Percentiles rank a stretch among this genome's conserved stretches.
Evolutionary conservation across 1,284 basidiomycete species (phyloP).

Genomic region (Laetiporus sulphureus): DNA sequence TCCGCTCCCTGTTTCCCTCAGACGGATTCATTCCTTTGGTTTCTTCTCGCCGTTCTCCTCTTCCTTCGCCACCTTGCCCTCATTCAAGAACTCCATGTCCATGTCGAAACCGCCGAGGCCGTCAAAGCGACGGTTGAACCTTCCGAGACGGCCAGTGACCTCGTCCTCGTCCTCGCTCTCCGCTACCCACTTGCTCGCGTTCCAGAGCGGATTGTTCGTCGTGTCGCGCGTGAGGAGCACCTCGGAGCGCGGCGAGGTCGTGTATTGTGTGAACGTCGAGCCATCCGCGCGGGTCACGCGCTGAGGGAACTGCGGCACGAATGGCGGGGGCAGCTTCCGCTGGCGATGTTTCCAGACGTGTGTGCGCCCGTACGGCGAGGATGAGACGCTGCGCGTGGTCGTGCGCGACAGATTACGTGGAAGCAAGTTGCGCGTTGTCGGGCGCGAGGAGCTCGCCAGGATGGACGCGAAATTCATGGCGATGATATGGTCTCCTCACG

Average conservation of each 20-base stretch:
- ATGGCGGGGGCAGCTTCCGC: constrained; percentile 66
- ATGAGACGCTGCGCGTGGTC: constrained; percentile 44
- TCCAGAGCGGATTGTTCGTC: constrained; percentile 82
- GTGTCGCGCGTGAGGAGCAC: constrained; percentile 77
- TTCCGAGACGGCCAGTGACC: constrained; percentile 68
- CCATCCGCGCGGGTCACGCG: constrained; percentile 80
- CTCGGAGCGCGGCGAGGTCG: constrained; percentile 74
- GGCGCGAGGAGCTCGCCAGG: neutral
- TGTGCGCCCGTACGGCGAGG: constrained; percentile 69
- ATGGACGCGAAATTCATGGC: neutral
- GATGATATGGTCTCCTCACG: no score
- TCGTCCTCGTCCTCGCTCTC: constrained; percentile 59
- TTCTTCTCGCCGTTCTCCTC: constrained; percentile 5
- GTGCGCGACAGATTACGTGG: neutral
- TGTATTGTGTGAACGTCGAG: constrained; percentile 81
- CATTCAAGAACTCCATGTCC: constrained; percentile 36
- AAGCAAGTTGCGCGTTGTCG: neutral
- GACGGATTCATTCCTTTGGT: neutral
- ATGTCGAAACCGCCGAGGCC: constrained; percentile 41
- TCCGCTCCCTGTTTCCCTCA: neutral
- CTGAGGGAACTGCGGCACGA: constrained; percentile 81
- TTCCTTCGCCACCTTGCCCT: constrained; percentile 6
- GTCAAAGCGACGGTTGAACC: constrained; percentile 75
- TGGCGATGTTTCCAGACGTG: constrained; percentile 68
- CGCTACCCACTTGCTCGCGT: constrained; percentile 38